Conservation (phyloP, 768 basidiomycete genomes). For the Lactarius vividus region DNA sequence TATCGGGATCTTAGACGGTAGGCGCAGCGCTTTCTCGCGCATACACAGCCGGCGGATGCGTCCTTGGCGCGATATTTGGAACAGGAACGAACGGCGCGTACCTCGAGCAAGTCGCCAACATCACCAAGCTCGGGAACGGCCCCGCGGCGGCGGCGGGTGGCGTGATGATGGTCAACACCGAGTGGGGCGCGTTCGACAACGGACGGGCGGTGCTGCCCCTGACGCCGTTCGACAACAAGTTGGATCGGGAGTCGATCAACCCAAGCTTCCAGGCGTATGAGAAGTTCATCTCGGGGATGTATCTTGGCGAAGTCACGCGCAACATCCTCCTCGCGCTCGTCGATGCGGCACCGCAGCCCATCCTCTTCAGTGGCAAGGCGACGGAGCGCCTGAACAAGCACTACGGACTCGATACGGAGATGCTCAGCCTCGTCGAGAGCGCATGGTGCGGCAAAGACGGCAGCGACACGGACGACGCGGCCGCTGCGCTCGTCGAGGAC, state of each 20-base stretch:
- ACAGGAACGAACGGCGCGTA: constrained; percentile 99
- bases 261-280: constrained; percentile 92
- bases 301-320: constrained; percentile 91
- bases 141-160: constrained; percentile 59
- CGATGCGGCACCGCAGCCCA: constrained; percentile 64
- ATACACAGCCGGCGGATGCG: constrained; percentile 89
- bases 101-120: constrained; percentile 81
- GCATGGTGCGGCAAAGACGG: constrained; percentile 57
- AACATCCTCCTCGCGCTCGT: constrained; percentile 80
- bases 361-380: constrained; percentile 81
- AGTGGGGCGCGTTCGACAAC: constrained; percentile 99
- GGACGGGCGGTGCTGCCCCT: constrained; percentile 81
- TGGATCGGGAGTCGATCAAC: constrained; percentile 94
- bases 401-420: constrained; percentile 93
- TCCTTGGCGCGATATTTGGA: constrained; percentile 91
- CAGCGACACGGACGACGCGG: background rate
- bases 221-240: constrained; percentile 86
- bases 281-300: constrained; percentile 99
- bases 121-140: constrained; percentile 75
- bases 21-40: constrained; percentile 91
- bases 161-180: constrained; percentile 93
- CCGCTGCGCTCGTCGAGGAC: constrained; percentile 10
- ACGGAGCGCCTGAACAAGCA: constrained; percentile 76
- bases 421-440: constrained; percentile 79
- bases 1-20: constrained; percentile 63